Conservation (phyloP, 78 protist species). For the Isochrysis galbana region DNA sequence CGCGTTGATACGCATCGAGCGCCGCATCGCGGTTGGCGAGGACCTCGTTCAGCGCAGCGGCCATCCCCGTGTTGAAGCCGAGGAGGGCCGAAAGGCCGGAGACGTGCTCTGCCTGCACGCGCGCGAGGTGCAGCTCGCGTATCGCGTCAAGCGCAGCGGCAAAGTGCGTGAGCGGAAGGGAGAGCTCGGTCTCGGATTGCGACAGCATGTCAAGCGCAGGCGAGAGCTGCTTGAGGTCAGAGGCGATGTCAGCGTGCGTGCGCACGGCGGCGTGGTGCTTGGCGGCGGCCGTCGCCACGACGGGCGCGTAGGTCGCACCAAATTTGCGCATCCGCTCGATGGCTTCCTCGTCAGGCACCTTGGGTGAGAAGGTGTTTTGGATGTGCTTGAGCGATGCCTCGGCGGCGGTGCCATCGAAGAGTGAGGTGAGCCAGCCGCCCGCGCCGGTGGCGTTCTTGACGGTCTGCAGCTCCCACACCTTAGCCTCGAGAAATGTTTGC, state of each 20-base stretch:
- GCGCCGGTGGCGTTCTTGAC: neutral
- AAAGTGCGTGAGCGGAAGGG: conserved; percentile 5
- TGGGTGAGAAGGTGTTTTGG: neutral
- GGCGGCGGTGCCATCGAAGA: neutral
- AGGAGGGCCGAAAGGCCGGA: neutral
- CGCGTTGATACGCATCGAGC: neutral
- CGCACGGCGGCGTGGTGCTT: neutral
- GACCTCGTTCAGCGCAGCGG: neutral
- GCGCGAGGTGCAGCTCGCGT: neutral
- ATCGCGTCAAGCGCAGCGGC: neutral
- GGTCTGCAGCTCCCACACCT: conserved; percentile 30
- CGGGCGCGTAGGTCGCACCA: neutral
- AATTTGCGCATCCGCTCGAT: neutral
- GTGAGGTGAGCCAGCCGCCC: neutral
- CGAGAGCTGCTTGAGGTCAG: neutral
- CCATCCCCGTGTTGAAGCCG: conserved; percentile 18
- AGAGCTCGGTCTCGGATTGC: neutral
- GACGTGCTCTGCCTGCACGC: neutral
- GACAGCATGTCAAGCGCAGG: conserved; percentile 1
- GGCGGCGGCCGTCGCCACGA: neutral
- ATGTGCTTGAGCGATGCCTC: neutral
- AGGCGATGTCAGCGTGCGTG: neutral
- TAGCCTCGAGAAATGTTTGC: conserved; percentile 40
- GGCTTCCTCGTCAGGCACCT: neutral
- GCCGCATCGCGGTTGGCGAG: neutral